Evolutionary conservation across 2,329 filamentous ascomycete genomes (phyloP), one percentile per base, ranked within the genome.

Genomic region (Xylariaceae sp.): DNA sequence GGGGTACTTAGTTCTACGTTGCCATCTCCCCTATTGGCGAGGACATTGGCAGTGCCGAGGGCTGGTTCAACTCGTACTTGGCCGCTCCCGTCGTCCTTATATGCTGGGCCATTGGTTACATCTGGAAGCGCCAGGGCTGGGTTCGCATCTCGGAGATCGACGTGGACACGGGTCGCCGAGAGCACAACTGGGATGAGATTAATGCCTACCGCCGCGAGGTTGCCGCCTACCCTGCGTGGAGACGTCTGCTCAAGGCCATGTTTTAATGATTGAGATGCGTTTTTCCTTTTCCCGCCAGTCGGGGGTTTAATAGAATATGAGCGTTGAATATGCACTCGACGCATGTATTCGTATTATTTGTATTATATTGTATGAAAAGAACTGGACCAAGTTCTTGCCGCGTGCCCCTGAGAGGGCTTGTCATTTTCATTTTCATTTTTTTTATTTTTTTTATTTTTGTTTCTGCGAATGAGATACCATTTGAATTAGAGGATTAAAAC

Each of bases 91-190:
- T 83, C 26, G 76, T 83, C 34, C 61, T 83, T 2, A 8, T 71
- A 9, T 84, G 84, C 67, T 83, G 78, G 71, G 45, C 73, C 29
- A 62, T 66, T 37, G 81, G 85, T 1, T 87, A 80, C 62, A 35
- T 80, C 53, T 88, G 84, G 84, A 88, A 87, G 73, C 73, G 80
- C 42, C 69, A 76, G 31, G 76, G 77, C 6, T 86, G 80, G 79
- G 71, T 84, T 47, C 76, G 71, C 50, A 71, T 80, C 1, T 67
- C 71, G 31, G 75, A 88, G 56, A 87, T 89, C 56, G 85, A 89
- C 60, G 77, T 89, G 51, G 85, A 88, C 65, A 79, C 76, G 39
- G 84, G 82, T 46, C 78, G 84, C 45, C 76, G 84, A 44, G 78
- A 81, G 66, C 75, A 86, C 47, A 78, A 87, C 63, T 85, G 80